Conservation (phyloP, 2,329 filamentous ascomycete species). For the Sclerotinia trifoliorum region DNA sequence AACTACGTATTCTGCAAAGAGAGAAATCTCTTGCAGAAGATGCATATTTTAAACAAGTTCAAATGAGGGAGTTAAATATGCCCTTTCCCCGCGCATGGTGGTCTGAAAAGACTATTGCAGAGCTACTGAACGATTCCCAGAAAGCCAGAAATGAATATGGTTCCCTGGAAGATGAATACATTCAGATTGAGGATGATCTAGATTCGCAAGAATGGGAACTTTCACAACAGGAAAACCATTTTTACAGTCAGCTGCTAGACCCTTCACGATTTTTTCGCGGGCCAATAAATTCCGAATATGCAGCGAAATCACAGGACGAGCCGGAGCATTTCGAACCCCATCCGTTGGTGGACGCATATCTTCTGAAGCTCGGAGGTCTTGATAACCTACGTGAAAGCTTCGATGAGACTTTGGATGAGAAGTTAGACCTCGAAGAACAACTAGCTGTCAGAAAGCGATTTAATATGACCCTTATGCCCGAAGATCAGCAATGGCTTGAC, state of each 20-base stretch:
- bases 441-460: conserved; percentile 13
- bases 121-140: conserved; percentile 6
- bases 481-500: conserved; percentile 31
- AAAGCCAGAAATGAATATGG: conserved; percentile 30
- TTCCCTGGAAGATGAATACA: conserved; percentile 31
- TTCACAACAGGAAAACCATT: conserved; percentile 20
- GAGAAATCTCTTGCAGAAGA: conserved; percentile 25
- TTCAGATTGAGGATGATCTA: conserved; percentile 27
- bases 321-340: background rate
- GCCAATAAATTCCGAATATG: background rate
- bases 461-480: conserved; percentile 15
- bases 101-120: background rate
- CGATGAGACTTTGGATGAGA: conserved; percentile 27
- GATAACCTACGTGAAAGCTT: conserved; percentile 29
- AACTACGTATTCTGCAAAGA: conserved; percentile 13
- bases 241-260: conserved; percentile 16
- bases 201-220: conserved; percentile 25
- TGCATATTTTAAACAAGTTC: conserved; percentile 21
- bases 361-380: conserved; percentile 27
- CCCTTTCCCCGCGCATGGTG: background rate
- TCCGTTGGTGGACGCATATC: conserved; percentile 27
- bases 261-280: background rate
- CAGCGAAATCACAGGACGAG: rapidly evolving
- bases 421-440: conserved; percentile 25
- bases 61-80: background rate